These are phyloP conservation scores for Spiraea crenata DNA, from an alignment of 331 rosid species.

Conservation along the genomic window DNA sequence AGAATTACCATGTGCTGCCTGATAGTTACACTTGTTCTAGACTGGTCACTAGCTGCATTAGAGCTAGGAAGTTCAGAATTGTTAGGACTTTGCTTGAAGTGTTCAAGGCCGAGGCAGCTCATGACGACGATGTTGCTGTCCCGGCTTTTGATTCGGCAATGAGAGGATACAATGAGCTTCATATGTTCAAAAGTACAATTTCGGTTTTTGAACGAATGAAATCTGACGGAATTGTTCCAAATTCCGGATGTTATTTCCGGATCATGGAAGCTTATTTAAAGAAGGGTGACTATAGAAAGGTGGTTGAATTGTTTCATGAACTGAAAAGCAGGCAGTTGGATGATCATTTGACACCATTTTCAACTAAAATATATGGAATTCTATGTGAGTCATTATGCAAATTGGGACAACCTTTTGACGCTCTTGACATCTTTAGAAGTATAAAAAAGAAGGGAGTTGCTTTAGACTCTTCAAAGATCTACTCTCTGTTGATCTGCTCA, in stretches of 20 bases:
- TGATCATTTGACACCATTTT: slow-evolving; percentile 17
- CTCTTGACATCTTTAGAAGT: slow-evolving; percentile 52
- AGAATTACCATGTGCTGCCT: slow-evolving; percentile 47
- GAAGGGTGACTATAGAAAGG: slow-evolving; percentile 40
- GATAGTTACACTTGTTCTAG: slow-evolving; percentile 52
- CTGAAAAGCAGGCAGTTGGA: slow-evolving; percentile 28
- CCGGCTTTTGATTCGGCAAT: slow-evolving; percentile 50
- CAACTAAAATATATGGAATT: slow-evolving; percentile 39
- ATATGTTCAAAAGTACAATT: slow-evolving; percentile 60
- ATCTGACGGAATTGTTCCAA: slow-evolving; percentile 24
- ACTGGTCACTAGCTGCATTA: slow-evolving; percentile 50
- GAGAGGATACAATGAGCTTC: slow-evolving; percentile 65
- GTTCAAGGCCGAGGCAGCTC: slow-evolving; percentile 13
- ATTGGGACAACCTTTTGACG: slow-evolving; percentile 51
- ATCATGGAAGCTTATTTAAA: slow-evolving; percentile 59
- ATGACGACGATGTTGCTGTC: slow-evolving; percentile 27
- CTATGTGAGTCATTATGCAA: slow-evolving; percentile 47
- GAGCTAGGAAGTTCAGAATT: slow-evolving; percentile 55
- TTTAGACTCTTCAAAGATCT: slow-evolving; percentile 35
- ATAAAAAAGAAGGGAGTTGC: slow-evolving; percentile 37
- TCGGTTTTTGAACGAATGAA: slow-evolving; percentile 41
- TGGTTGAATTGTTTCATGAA: slow-evolving; percentile 47
- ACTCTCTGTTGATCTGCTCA: slow-evolving; percentile 55
- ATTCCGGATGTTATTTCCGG: slow-evolving; percentile 48
- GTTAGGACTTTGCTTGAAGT: slow-evolving; percentile 43